phyloP scores from a whole-genome alignment of 192 early-diverging fungal species.

The Entrophospora sp. region DNA sequence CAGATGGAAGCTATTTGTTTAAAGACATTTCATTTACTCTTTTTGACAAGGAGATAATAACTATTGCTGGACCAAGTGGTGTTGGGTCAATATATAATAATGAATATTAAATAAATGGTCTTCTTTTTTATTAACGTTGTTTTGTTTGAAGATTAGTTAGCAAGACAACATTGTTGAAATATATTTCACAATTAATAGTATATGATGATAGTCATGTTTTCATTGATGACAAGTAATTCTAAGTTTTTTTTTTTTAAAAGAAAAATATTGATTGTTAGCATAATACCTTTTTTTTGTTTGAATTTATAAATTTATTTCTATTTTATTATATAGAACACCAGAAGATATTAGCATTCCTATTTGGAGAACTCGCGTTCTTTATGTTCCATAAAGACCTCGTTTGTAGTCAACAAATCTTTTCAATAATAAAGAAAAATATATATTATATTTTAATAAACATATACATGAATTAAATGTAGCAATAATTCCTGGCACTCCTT shows the following conservation, averaged over 20 bases:
- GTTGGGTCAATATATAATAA: conserved; percentile 41
- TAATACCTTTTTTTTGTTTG: too few species aligned
- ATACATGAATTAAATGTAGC: conserved; percentile 22
- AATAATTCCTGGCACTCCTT: conserved; percentile 60
- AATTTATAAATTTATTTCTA: neutral
- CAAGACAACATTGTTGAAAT: conserved; percentile 80
- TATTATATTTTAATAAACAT: neutral
- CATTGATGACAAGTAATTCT: conserved; percentile 37
- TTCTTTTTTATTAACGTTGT: neutral
- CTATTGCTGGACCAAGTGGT: conserved; percentile 62
- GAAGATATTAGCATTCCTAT: conserved; percentile 51
- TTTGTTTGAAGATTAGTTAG: too few species aligned
- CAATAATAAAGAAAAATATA: neutral
- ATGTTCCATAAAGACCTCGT: conserved; percentile 72
- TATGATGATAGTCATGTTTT: conserved; percentile 51
- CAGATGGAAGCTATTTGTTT: conserved; percentile 44
- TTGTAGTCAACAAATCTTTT: neutral
- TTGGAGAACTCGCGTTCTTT: conserved; percentile 74
- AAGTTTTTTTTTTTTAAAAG: neutral
- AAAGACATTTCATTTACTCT: conserved; percentile 48
- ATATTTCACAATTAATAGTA: conserved; percentile 62
- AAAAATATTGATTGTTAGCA: neutral
- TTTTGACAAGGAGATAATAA: conserved; percentile 43
- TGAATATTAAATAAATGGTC: neutral
- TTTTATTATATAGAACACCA: conserved; percentile 27